Conservation (phyloP, 2,329 filamentous ascomycete genomes). For the Sporothrix brasiliensis region DNA sequence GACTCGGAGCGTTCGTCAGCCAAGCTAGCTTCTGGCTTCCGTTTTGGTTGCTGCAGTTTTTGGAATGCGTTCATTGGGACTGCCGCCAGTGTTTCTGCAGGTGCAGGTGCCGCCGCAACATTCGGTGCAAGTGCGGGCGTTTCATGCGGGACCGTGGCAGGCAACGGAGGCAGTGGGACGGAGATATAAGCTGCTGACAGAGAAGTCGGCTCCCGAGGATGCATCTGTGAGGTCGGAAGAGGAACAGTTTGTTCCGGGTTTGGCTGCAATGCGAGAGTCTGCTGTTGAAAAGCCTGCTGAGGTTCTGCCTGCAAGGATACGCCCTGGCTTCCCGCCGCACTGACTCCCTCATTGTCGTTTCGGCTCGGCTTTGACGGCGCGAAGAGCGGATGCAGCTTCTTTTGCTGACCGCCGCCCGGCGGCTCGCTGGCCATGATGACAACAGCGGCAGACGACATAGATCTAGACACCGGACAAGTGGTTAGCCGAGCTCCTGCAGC, state of each 20-base stretch:
- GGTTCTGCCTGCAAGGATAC: not conserved
- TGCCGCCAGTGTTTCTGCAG: not conserved
- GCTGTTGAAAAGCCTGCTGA: not conserved
- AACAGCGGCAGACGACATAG: constrained; percentile 51
- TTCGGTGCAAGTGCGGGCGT: not conserved
- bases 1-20: not conserved
- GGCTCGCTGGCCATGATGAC: constrained; percentile 51
- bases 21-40: constrained; percentile 35
- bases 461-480: constrained; percentile 17
- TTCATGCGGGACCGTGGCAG: not conserved
- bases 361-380: constrained; percentile 39
- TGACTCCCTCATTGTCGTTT: constrained; percentile 24
- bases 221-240: not conserved
- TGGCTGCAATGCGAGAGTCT: not conserved
- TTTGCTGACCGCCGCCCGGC: constrained; percentile 41
- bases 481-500: not conserved
- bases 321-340: not conserved
- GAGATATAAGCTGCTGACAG: not conserved
- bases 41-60: constrained; percentile 26
- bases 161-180: not conserved
- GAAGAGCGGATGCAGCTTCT: constrained; percentile 62
- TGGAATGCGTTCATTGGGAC: constrained; percentile 24
- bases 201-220: not conserved
- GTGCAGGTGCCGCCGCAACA: not conserved
- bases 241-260: not conserved